These are phyloP conservation scores for Monilinia fructicola DNA, from an alignment of 2,329 filamentous ascomycete genomes.

Conservation along the genomic window DNA sequence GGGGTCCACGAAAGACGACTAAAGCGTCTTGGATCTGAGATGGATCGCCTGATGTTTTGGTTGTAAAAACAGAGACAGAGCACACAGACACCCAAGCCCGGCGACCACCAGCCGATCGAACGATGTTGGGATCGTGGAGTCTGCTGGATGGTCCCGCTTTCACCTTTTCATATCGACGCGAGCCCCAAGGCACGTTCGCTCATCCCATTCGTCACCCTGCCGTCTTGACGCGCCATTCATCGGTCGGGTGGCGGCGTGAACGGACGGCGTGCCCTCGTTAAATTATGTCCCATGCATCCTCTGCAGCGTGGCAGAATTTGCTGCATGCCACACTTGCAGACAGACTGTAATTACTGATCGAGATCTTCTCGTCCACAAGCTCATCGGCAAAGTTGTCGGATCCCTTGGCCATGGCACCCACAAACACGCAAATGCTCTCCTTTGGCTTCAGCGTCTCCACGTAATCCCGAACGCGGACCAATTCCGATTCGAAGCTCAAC, in stretches of 20 bases:
- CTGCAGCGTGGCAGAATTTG: slow-evolving; percentile 98
- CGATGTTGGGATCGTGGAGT: slow-evolving; percentile 73
- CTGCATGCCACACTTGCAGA: slow-evolving; percentile 98
- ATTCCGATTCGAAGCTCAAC: slow-evolving; percentile 85
- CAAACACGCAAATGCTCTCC: slow-evolving; percentile 96
- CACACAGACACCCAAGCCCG: slow-evolving; percentile 63
- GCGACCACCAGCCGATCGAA: slow-evolving; percentile 48
- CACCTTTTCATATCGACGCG: slow-evolving; percentile 40
- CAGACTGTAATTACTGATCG: slow-evolving; percentile 96
- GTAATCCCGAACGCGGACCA: slow-evolving; percentile 87
- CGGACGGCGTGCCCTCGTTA: slow-evolving; percentile 47
- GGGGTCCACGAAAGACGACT: slow-evolving; percentile 59
- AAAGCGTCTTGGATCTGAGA: slow-evolving; percentile 67
- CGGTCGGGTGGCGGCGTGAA: slow-evolving; percentile 15
- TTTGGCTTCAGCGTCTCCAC: slow-evolving; percentile 74
- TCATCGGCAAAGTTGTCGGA: slow-evolving; percentile 92
- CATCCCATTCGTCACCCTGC: slow-evolving; percentile 11
- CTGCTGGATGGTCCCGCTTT: slow-evolving; percentile 42
- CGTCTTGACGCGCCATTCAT: slow-evolving; percentile 3
- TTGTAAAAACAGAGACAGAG: slow-evolving; percentile 79
- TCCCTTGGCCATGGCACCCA: slow-evolving; percentile 98
- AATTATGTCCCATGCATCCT: slow-evolving; percentile 93
- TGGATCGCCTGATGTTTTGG: slow-evolving; percentile 81
- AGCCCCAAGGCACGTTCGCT: slow-evolving; percentile 27
- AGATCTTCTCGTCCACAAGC: slow-evolving; percentile 95